Conservation (phyloP, 2,329 filamentous ascomycete species). For the Sphaerulina vaccinii region DNA sequence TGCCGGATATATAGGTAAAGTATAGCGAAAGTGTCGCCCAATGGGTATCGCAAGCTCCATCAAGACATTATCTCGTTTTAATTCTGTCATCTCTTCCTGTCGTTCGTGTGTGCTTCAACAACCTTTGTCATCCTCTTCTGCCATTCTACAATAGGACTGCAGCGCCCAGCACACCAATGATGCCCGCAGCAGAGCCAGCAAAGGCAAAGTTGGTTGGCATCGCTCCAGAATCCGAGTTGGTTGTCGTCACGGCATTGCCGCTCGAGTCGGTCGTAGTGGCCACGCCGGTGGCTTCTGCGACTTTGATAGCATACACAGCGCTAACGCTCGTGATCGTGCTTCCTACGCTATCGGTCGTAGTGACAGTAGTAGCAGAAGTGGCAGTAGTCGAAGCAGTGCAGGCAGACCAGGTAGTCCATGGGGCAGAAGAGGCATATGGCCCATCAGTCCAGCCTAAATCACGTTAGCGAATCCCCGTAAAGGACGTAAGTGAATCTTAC, state of each 20-base stretch:
- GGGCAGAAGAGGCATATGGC: constrained; percentile 34
- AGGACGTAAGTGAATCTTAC: constrained; percentile 22
- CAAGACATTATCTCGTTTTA: background rate
- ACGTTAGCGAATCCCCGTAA: background rate
- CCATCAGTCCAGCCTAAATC: constrained; percentile 36
- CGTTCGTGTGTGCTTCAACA: background rate
- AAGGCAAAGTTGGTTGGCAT: constrained; percentile 25
- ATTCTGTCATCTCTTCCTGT: background rate
- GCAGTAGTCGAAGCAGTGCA: constrained; percentile 37
- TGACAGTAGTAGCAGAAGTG: constrained; percentile 34
- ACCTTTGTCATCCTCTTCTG: background rate
- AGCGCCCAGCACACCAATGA: constrained; percentile 34
- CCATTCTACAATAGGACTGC: constrained; percentile 34
- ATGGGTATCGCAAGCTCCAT: no score
- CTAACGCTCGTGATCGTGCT: constrained; percentile 26
- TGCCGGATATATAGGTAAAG: no score
- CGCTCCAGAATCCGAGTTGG: constrained; percentile 27
- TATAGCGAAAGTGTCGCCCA: no score
- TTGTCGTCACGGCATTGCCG: constrained; percentile 8
- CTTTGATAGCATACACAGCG: constrained; percentile 34
- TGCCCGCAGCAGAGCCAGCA: constrained; percentile 31
- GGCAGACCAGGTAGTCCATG: constrained; percentile 39
- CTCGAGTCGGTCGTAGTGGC: constrained; percentile 10
- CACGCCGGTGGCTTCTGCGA: constrained; percentile 30
- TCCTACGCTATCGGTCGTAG: constrained; percentile 24